Conservation (phyloP, 2,329 filamentous ascomycete species). For the Fusarium torulosum region DNA sequence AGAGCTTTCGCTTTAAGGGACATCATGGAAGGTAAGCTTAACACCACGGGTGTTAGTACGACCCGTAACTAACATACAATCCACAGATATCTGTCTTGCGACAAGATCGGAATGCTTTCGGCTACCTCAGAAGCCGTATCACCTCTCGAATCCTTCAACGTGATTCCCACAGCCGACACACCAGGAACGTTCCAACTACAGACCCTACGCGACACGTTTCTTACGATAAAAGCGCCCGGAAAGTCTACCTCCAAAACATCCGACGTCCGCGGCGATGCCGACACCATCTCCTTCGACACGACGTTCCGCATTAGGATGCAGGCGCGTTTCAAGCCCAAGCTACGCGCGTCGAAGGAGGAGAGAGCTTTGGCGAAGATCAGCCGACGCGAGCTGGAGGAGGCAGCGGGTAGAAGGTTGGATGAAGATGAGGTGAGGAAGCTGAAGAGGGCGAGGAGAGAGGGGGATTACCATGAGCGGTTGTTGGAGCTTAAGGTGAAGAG, state of each 20-base stretch:
- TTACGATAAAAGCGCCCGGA: conserved; percentile 70
- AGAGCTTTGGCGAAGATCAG: conserved; percentile 89
- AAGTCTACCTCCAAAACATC: conserved; percentile 63
- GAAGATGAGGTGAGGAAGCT: conserved; percentile 89
- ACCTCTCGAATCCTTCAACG: conserved; percentile 82
- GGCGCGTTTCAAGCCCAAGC: conserved; percentile 87
- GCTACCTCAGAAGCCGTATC: conserved; percentile 86
- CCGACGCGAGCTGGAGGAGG: conserved; percentile 84
- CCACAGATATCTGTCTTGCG: conserved; percentile 84
- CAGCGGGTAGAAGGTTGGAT: conserved; percentile 79
- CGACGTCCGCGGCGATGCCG: conserved; percentile 82
- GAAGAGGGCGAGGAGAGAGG: conserved; percentile 85
- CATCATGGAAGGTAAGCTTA: conserved; percentile 81
- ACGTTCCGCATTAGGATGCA: conserved; percentile 91
- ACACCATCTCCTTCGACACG: conserved; percentile 74
- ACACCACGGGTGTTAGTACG: accelerated
- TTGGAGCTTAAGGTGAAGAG: conserved; percentile 90
- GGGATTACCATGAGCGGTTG: conserved; percentile 89
- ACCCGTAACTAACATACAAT: conserved; percentile 16
- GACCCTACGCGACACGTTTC: conserved; percentile 77
- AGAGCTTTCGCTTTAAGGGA: conserved; percentile 87
- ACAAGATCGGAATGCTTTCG: conserved; percentile 82
- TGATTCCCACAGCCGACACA: conserved; percentile 73
- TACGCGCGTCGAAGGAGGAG: conserved; percentile 84
- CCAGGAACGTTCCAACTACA: conserved; percentile 81